These are phyloP conservation scores for Calonectria ilicicola DNA, from an alignment of 2,329 filamentous ascomycete species.

Conservation along the genomic window DNA sequence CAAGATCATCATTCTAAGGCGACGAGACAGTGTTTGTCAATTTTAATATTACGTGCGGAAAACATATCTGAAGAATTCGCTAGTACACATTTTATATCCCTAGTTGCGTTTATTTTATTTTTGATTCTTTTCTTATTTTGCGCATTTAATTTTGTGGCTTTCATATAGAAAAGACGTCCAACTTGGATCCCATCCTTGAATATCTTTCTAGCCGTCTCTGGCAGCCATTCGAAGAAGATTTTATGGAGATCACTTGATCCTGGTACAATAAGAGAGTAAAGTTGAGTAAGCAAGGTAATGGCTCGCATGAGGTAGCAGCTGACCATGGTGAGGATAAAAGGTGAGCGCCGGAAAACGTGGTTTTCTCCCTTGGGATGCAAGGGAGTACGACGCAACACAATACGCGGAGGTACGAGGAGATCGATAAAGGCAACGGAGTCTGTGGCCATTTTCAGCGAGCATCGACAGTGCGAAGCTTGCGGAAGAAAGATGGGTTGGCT, in stretches of 20 bases:
- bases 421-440: conserved; percentile 90
- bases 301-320: conserved; percentile 99
- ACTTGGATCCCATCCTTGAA: conserved; percentile 37
- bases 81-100: too few relatives aligned
- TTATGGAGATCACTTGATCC: conserved; percentile 76
- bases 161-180: conserved; percentile 39
- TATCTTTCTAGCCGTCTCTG: conserved; percentile 23
- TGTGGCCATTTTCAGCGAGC: conserved; percentile 39
- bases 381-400: conserved; percentile 84
- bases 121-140: too few relatives aligned
- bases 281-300: conserved; percentile 94
- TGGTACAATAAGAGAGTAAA: conserved; percentile 90
- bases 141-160: too few relatives aligned
- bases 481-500: too few relatives aligned
- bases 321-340: conserved; percentile 87
- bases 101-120: too few relatives aligned
- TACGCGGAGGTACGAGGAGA: conserved; percentile 82
- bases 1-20: too few relatives aligned
- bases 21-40: too few relatives aligned
- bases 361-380: conserved; percentile 94
- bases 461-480: not conserved
- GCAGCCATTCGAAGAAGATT: conserved; percentile 57
- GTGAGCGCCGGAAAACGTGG: conserved; percentile 95
- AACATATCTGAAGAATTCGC: too few relatives aligned
- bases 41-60: too few relatives aligned